phyloP scores from a whole-genome alignment of 768 basidiomycete species.

The Agaricus sinodeliciosus region DNA sequence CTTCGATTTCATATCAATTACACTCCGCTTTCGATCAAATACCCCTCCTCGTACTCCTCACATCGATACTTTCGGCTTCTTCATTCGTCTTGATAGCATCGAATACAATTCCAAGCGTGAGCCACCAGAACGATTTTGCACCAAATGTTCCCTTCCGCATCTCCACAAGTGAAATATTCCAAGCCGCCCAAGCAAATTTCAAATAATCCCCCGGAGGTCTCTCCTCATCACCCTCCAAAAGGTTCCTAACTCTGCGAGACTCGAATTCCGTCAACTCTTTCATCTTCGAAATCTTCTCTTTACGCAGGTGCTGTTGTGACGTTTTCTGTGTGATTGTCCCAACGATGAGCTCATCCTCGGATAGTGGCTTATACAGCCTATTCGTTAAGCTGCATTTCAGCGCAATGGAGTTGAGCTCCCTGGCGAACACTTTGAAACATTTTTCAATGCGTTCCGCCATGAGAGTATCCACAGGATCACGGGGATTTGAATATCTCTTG shows the following conservation, averaged over 20 bases:
- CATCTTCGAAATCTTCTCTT: conserved; percentile 44
- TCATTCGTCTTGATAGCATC: conserved; percentile 28
- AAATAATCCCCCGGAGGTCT: conserved; percentile 31
- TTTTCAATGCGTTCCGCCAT: conserved; percentile 13
- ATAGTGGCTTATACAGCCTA: conserved; percentile 30
- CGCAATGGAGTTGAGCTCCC: conserved; percentile 41
- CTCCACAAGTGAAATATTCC: conserved; percentile 30
- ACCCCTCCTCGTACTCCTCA: neutral
- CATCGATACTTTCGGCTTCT: neutral
- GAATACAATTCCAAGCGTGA: conserved; percentile 50
- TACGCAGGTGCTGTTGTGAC: conserved; percentile 45
- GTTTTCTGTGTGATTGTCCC: conserved; percentile 61
- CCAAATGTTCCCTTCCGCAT: conserved; percentile 35
- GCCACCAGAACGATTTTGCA: conserved; percentile 52
- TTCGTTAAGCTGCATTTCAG: conserved; percentile 37
- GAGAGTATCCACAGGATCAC: neutral
- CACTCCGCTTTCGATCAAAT: neutral
- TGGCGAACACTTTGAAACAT: conserved; percentile 34
- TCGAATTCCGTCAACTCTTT: conserved; percentile 48
- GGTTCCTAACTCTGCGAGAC: conserved; percentile 40
- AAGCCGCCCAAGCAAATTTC: conserved; percentile 47
- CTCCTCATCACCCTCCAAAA: conserved; percentile 41
- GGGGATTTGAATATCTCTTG: neutral
- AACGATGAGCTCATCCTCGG: conserved; percentile 56
- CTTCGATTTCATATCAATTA: no score